Conservation (phyloP, 306 rosid species). For the Carpinus viminea region DNA sequence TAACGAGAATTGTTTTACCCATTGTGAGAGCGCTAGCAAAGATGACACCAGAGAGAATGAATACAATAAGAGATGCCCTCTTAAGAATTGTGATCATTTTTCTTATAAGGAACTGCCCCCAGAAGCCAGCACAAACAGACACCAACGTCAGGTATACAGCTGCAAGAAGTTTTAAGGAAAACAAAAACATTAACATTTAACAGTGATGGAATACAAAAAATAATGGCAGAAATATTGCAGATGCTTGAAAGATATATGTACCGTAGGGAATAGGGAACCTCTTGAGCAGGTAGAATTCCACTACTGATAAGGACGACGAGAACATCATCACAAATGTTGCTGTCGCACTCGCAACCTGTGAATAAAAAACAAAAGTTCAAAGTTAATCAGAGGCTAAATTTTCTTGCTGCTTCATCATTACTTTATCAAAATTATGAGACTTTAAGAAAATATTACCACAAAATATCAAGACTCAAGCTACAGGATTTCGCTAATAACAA, state of each 20-base stretch:
- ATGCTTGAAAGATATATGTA: constrained; percentile 14
- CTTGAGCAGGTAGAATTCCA: constrained; percentile 81
- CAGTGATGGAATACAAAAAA: neutral
- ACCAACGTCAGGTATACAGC: constrained; percentile 67
- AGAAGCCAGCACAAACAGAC: constrained; percentile 77
- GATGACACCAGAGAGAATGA: constrained; percentile 84
- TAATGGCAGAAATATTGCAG: neutral
- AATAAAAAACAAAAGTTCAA: neutral
- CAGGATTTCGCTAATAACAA: neutral
- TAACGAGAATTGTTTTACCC: constrained; percentile 46
- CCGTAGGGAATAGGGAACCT: constrained; percentile 90
- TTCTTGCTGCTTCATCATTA: neutral
- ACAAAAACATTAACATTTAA: neutral
- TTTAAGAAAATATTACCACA: neutral
- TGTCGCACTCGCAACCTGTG: constrained; percentile 92
- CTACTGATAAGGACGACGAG: constrained; percentile 78
- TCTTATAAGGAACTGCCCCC: constrained; percentile 78
- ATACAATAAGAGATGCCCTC: constrained; percentile 78
- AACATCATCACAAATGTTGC: constrained; percentile 93
- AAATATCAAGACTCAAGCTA: no score
- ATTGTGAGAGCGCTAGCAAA: constrained; percentile 82
- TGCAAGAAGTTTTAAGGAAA: constrained; percentile 33
- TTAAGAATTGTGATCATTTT: constrained; percentile 50
- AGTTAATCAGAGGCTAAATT: neutral
- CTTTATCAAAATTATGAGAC: neutral